Evolutionary conservation across 495 filamentous ascomycete species (phyloP), one percentile per base, ranked within the genome.

Genomic region (Lasiosphaeria ovina): DNA sequence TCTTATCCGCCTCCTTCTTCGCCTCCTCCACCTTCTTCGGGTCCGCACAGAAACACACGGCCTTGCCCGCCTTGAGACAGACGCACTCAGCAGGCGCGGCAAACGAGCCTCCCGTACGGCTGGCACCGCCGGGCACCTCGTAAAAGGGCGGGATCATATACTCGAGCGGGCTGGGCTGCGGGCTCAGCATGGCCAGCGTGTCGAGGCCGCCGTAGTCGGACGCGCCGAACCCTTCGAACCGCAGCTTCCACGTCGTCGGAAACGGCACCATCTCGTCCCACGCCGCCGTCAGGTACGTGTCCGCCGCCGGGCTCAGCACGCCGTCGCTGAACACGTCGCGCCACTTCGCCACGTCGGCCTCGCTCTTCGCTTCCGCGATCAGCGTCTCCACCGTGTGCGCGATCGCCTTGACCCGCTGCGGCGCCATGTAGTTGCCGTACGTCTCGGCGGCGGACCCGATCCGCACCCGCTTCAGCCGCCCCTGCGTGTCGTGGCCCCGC

Each of bases 371-470:
- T 24, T 24, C 38, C 16, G 10, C 47, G 17, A 10, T n/a, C 7
- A 7, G 31, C 35, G 24, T 24, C 24, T 24, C 24, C 9, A 14
- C 31, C 3, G 12, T 31, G 14, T 54, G 36, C 35, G 36, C 16
- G 52, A 64, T 60, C 1, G 38, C 34, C 31, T 31, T 57, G 42
- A 64, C 45, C 11, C 62, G 62, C 45, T 42, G 33, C 6, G 62
- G 62, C 3, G 62, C 62, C 62, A 64, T 64, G 58, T 56, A 64
- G 51, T 64, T 64, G 33, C 9, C 35, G 14, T 60, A 64, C 4
- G 34, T 36, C 4, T 55, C 62, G 14, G 17, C 17, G 0, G 62
- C 40, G 9, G 42, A 16, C 34, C 51, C 44, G 16, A 64, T 47
- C 1, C 14, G 57, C 5, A 64, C 40, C n/a, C 52, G 44, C 36